Percentiles rank a stretch among this genome's conserved stretches.
Conservation (phyloP, 2,329 filamentous ascomycete genomes). For the Aspergillus pseudotamarii region DNA sequence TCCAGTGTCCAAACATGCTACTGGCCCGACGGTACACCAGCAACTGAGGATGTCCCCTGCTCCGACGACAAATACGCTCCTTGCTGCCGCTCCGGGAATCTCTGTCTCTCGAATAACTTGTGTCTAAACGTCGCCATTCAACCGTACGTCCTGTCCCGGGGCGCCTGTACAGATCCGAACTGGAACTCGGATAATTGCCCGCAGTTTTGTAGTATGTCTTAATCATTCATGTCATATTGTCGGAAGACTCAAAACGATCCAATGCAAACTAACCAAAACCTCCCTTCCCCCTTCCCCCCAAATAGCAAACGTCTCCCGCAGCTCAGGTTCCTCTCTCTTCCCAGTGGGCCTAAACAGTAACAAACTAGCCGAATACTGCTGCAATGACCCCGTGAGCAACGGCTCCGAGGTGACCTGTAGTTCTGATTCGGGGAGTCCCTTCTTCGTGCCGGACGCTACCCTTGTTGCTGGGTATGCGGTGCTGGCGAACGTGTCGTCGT, state of each 20-base stretch:
- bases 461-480: constrained; percentile 1
- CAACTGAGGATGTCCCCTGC: not conserved
- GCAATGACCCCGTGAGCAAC: not conserved
- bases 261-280: not conserved
- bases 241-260: too few species aligned
- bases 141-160: not conserved
- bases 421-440: not conserved
- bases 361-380: constrained; percentile 1
- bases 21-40: not conserved
- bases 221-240: too few species aligned
- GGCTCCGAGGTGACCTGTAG: not conserved
- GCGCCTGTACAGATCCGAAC: not conserved
- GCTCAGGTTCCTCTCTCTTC: not conserved
- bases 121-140: constrained; percentile 1
- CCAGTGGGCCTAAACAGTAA: not conserved
- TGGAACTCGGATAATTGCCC: not conserved
- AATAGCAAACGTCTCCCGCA: not conserved
- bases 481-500: not conserved
- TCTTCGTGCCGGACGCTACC: not conserved
- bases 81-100: not conserved
- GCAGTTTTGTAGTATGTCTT: not conserved
- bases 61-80: not conserved
- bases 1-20: not conserved
- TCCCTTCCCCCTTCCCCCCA: too few species aligned
- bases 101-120: constrained; percentile 1